phyloP scores from a whole-genome alignment of 1,284 basidiomycete species.

The Hypsizygus ulmarius region DNA sequence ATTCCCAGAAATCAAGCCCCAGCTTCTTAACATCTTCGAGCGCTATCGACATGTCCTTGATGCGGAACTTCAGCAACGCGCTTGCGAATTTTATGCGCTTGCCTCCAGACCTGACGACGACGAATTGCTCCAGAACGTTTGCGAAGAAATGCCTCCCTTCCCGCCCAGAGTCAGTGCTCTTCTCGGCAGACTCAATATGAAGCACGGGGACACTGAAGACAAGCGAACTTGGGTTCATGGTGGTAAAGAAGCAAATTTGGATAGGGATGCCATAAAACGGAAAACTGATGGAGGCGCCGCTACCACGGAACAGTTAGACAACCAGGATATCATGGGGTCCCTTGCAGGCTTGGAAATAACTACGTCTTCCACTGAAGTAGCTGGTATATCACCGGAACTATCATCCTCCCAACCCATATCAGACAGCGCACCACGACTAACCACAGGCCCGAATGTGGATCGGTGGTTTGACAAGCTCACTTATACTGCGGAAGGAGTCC shows the following conservation, averaged over 20 bases:
- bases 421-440: slow-evolving; percentile 48
- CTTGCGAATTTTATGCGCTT: slow-evolving; percentile 93
- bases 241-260: slow-evolving; percentile 86
- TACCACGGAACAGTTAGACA: slow-evolving; percentile 30
- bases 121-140: slow-evolving; percentile 90
- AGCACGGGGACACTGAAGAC: slow-evolving; percentile 87
- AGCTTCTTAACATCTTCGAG: slow-evolving; percentile 93
- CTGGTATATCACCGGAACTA: slow-evolving; percentile 9
- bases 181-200: slow-evolving; percentile 81
- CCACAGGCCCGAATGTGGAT: slow-evolving; percentile 70
- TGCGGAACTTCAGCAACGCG: slow-evolving; percentile 95
- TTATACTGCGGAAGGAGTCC: slow-evolving; percentile 81
- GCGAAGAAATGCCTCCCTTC: slow-evolving; percentile 99
- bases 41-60: slow-evolving; percentile 98
- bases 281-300: slow-evolving; percentile 36
- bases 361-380: slow-evolving; percentile 31
- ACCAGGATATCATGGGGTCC: slow-evolving; percentile 66
- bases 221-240: slow-evolving; percentile 96
- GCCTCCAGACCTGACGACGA: slow-evolving; percentile 83
- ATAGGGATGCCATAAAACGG: slow-evolving; percentile 55
- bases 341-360: slow-evolving; percentile 82
- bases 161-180: slow-evolving; percentile 92
- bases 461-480: slow-evolving; percentile 89
- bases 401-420: slow-evolving; percentile 13
- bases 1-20: slow-evolving; percentile 97